phyloP scores from a whole-genome alignment of 495 filamentous ascomycete genomes.

The Penicillium bovifimosum region DNA sequence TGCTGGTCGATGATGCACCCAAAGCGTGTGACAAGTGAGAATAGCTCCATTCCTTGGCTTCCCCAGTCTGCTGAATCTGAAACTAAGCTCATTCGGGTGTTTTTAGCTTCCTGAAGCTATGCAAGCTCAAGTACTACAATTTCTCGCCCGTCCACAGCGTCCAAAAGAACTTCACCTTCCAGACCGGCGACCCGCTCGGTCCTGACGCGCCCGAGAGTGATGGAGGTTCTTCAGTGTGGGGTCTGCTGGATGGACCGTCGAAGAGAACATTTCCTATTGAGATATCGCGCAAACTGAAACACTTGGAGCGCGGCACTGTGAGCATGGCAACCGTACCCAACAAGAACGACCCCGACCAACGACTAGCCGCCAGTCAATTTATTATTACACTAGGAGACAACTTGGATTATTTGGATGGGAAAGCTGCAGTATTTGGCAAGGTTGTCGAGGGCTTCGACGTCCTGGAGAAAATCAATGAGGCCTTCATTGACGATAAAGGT shows the following conservation, averaged over 20 bases:
- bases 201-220: constrained; percentile 76
- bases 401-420: constrained; percentile 83
- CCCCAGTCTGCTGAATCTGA: constrained; percentile 36
- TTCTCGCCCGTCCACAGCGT: constrained; percentile 84
- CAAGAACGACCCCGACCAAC: constrained; percentile 69
- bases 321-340: constrained; percentile 88
- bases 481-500: constrained; percentile 78
- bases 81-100: constrained; percentile 46
- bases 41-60: constrained; percentile 18
- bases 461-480: constrained; percentile 86
- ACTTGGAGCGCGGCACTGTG: constrained; percentile 80
- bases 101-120: constrained; percentile 89
- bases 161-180: constrained; percentile 89
- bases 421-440: constrained; percentile 88
- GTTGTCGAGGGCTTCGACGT: constrained; percentile 91
- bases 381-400: constrained; percentile 82
- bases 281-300: constrained; percentile 77
- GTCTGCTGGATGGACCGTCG: constrained; percentile 62
- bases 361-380: constrained; percentile 82
- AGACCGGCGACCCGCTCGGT: constrained; percentile 89
- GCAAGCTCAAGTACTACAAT: constrained; percentile 98
- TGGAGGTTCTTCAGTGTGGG: constrained; percentile 91
- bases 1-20: constrained; percentile 79
- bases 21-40: constrained; percentile 90
- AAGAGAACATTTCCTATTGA: constrained; percentile 78